Evolutionary conservation across 2,329 filamentous ascomycete genomes (phyloP), one percentile per base, ranked within the genome.

Genomic region (Cryoendolithus antarcticus): DNA sequence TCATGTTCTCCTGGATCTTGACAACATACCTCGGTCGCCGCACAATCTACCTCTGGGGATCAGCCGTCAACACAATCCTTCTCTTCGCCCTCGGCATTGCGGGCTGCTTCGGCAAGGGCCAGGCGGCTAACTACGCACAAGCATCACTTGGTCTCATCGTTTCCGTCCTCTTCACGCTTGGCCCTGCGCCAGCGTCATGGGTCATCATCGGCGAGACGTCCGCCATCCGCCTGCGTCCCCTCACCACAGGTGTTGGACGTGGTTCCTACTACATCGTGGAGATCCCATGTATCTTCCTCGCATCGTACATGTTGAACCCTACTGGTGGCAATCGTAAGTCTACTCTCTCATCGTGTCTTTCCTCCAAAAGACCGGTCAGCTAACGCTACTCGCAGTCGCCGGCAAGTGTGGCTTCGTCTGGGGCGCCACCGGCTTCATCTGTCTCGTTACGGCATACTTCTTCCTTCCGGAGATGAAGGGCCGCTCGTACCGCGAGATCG

Each of bases 201-300:
- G 72, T 75, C 60, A 76, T 80, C 48, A 80, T 81, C 34, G 75
- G 71, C 48, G 77, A 81, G 58, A 80, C 77, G 2, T 78, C 77
- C 0, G 62, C 77, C 37, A 69, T 80, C 39, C 75, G 77, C 44
- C 75, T 81, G 24, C 58, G 77, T 35, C 72, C 77, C 34, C 61
- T 80, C n/a, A 80, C 72, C 3, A 80, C 76, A 15, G 77, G 75
- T 57, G 59, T 80, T 36, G 77, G 77, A 53, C 75, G 77, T 53
- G 76, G 60, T 38, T 60, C 65, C 9, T 81, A 81, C 66, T 80
- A 81, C 59, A 49, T 77, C 4, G 62, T 76, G 44, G 70, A 80
- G 42, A 80, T 80, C 55, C 75, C 76, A 49, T 77, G 72, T 51
- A 80, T 80, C 53, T 80, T 75, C 69, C 67, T 76, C 7, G 56